Base-by-base conservation (phyloP, 2,329 filamentous ascomycete genomes). In the Ophiosphaerella narmari region DNA sequence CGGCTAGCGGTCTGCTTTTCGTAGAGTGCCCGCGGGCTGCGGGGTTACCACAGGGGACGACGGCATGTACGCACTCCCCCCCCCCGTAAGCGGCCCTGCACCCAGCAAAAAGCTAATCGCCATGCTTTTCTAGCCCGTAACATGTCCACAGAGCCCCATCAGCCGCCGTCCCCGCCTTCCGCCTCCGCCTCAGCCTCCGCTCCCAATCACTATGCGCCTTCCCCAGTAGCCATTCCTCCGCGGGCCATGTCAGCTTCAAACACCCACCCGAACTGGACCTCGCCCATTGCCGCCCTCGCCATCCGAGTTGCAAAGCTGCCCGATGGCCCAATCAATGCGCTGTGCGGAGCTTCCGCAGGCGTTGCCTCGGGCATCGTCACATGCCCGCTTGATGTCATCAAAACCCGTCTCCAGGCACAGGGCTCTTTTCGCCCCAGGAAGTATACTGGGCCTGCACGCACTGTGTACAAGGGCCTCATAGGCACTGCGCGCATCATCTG, bases 341-440 rank as follows among this genome's bases (percentile, higher is more conserved):
- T 97, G 48, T 88, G 91, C 37, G 94, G 94, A 48, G 93, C 92
- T 41, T 81, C 90, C 50, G 93, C 92, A 43, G 94, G 94, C 42
- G 90, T 97, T 66, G 91, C 91, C 18, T 96, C 92, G 7, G 94
- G 94, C 43, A 84, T 99, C 48, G 90, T 97, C 59, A 97, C 93
- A 45, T 99, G 94, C 73, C 94, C 94, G 36, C 86, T 99, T 62
- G 94, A 99, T 79, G 94, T 99, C 55, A 97, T 99, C 75, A 99
- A 99, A 79, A 99, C 94, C 38, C 97, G 97, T 75, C 77, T 99
- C 53, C 94, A 99, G 74, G 93, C 92, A 13, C 94, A 97, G 73
- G 93, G 93, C 57, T 90, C 91, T 16, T 95, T 96, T 74, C 60
- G 82, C 77, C 59, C 74, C 74, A 68, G 80, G 77, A 63, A 79